Evolutionary conservation across 768 basidiomycete species (phyloP).

Genomic region (Artomyces pyxidatus): DNA sequence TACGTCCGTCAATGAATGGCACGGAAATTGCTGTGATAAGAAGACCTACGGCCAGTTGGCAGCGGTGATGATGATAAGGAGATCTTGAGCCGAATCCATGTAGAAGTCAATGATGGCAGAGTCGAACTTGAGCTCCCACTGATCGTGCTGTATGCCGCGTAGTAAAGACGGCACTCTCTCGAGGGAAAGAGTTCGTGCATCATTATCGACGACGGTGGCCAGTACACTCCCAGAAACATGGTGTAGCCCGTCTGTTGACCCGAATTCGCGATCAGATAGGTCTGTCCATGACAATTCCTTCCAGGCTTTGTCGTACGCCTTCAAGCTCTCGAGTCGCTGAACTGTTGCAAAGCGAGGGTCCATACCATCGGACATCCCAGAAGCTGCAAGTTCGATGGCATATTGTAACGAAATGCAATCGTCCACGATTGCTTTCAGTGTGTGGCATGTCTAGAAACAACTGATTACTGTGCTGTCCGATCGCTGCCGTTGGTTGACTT

Average conservation of each 20-base stretch:
- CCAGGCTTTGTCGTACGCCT: background rate
- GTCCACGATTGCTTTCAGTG: background rate
- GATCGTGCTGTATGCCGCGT: background rate
- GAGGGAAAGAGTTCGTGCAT: slow-evolving; percentile 41
- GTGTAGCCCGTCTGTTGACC: background rate
- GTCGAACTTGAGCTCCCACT: background rate
- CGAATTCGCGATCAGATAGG: background rate
- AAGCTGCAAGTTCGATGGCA: background rate
- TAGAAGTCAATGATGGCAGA: background rate
- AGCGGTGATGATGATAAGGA: background rate
- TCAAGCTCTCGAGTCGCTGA: background rate
- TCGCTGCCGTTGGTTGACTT: too few relatives aligned
- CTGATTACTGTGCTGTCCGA: too few relatives aligned
- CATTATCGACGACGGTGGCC: slow-evolving; percentile 11
- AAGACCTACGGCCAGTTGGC: too few relatives aligned
- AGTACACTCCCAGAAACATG: background rate
- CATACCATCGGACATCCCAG: background rate
- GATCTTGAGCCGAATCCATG: background rate
- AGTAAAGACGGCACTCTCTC: slow-evolving; percentile 34
- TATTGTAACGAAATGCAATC: background rate
- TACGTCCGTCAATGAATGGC: too few relatives aligned
- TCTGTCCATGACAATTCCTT: background rate
- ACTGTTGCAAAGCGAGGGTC: background rate
- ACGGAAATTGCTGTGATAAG: too few relatives aligned
- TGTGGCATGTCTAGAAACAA: background rate